Base-by-base conservation (phyloP, 192 early-diverging fungal genomes). In the Chytriomyces hyalinus region DNA sequence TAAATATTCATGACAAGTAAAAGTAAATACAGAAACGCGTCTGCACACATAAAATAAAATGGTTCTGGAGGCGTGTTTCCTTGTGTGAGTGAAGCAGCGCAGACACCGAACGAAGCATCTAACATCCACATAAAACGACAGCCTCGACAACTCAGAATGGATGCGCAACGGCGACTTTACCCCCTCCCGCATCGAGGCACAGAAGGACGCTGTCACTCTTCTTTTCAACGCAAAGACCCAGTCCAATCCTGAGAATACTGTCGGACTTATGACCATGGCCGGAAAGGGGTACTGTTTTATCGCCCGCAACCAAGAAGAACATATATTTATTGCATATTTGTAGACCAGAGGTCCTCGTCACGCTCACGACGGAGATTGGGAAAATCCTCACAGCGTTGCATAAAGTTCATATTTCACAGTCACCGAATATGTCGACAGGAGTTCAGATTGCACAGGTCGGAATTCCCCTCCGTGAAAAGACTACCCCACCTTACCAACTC, bases 111-210 rank as follows among this genome's bases (percentile, higher is more conserved):
- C 20, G 62, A 11, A 64, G 4, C 22, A 6, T 5, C 62, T 22
- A 24, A 64, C 62, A 22, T 28, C 5, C 9, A 15, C 20, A 5
- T 13, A 2, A 36, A 36, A 28, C 50, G 9, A 17, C 59, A 87
- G 86, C n/a, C 61, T 87, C 50, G 97, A 99, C 83, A 99, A 99
- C 86, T 98, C 96, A 4, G 97, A 99, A 83, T 99, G 95, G 95
- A 94, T 96, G 92, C 91, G 97, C 80, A 98, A 98, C 79, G 97
- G 96, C 70, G 97, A 99, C 81, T 98, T 95, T 83, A 95, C 94
- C 67, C 97, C 97, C 20, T 93, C 92, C 45, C 90, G 97, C 73
- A 84, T 95, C 78, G 93, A 94, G 79, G 96, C 96, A 63, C 97
- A 99, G 83, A 92, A 90, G 59, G 97, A 99, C 81, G 91, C 96